phyloP scores from a whole-genome alignment of 2,329 filamentous ascomycete genomes.

The Thyridium curvatum region DNA sequence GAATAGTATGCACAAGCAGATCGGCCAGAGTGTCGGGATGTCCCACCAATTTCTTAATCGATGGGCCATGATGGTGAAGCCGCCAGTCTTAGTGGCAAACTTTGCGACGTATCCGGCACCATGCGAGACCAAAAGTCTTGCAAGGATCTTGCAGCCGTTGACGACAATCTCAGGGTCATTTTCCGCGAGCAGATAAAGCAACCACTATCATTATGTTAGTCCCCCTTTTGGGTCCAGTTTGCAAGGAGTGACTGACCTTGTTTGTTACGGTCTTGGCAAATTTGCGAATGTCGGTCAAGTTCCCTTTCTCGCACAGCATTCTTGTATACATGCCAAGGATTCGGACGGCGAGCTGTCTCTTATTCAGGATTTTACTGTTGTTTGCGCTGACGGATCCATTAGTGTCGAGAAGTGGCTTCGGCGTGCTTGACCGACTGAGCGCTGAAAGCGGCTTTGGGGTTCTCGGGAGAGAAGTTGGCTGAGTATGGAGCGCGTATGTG shows the following conservation, averaged over 20 bases:
- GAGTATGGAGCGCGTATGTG: conserved; percentile 77
- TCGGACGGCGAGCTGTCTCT: conserved; percentile 65
- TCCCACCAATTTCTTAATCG: conserved; percentile 86
- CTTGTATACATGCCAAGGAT: conserved; percentile 73
- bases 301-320: conserved; percentile 69
- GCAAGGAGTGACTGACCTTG: conserved; percentile 54
- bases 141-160: conserved; percentile 74
- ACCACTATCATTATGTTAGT: conserved; percentile 57
- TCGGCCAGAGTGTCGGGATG: conserved; percentile 75
- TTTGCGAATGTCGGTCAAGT: conserved; percentile 65
- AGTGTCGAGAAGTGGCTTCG: conserved; percentile 28
- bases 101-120: conserved; percentile 77
- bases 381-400: conserved; percentile 14
- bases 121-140: conserved; percentile 76
- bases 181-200: conserved; percentile 84
- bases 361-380: conserved; percentile 41
- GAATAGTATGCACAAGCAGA: conserved; percentile 85
- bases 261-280: conserved; percentile 95
- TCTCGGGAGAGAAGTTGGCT: conserved; percentile 39
- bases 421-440: conserved; percentile 32
- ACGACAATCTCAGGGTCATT: conserved; percentile 78
- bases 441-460: conserved; percentile 40
- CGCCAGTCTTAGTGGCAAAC: conserved; percentile 76
- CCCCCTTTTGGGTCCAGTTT: too few relatives aligned
- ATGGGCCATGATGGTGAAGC: conserved; percentile 79